Conservation (phyloP, 2,329 filamentous ascomycete species). For the Ceratocystis smalleyi region DNA sequence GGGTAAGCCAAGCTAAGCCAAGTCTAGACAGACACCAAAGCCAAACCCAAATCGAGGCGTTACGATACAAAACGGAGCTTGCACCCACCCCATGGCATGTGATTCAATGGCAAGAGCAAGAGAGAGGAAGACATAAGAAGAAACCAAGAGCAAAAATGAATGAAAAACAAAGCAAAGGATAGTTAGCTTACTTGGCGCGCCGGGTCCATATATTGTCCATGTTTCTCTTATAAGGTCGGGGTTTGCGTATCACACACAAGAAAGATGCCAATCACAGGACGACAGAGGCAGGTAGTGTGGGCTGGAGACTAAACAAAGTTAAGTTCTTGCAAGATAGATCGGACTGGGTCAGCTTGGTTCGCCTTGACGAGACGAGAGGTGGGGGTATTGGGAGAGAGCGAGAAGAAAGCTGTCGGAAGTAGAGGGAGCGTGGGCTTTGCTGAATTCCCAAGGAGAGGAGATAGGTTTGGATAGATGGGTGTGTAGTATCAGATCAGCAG, state of each 20-base stretch:
- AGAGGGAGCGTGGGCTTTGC: too few relatives aligned
- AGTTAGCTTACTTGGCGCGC: slow-evolving; percentile 56
- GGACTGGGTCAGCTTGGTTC: background rate
- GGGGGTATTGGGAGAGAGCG: background rate
- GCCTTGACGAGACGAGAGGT: background rate
- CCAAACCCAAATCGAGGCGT: background rate
- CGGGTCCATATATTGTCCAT: slow-evolving; percentile 64
- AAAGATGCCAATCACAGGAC: background rate
- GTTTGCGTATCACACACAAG: slow-evolving; percentile 24
- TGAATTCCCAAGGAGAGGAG: too few relatives aligned
- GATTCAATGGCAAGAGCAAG: background rate
- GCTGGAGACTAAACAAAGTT: slow-evolving; percentile 17
- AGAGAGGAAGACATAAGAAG: background rate
- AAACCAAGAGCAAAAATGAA: background rate
- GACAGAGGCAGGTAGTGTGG: slow-evolving; percentile 18
- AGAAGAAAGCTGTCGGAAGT: too few relatives aligned
- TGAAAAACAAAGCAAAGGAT: slow-evolving; percentile 8
- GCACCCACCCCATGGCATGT: background rate
- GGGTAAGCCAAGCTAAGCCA: background rate
- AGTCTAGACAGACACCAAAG: too few relatives aligned
- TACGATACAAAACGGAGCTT: too few relatives aligned
- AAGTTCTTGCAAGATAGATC: slow-evolving; percentile 1
- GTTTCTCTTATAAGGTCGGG: slow-evolving; percentile 15
- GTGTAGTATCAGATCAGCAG: too few relatives aligned
- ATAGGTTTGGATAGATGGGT: too few relatives aligned